phyloP scores from a whole-genome alignment of 1,284 basidiomycete genomes.

The Pterula multifida region DNA sequence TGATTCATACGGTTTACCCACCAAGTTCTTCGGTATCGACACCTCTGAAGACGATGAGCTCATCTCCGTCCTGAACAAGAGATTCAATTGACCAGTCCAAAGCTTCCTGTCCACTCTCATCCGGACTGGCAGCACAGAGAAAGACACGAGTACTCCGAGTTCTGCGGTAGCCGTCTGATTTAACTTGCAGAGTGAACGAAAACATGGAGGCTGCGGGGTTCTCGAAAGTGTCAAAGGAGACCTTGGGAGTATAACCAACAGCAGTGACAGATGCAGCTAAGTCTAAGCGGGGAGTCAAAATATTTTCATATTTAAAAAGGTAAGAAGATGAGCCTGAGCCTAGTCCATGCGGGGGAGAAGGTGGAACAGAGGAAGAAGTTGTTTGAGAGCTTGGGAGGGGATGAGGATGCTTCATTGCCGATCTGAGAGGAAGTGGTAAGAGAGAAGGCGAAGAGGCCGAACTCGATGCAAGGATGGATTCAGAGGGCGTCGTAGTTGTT shows the following conservation, averaged over 20 bases:
- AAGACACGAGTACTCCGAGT: slow-evolving; percentile 81
- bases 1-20: slow-evolving; percentile 23
- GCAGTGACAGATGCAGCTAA: slow-evolving; percentile 18
- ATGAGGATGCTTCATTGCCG: slow-evolving; percentile 36
- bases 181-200: slow-evolving; percentile 69
- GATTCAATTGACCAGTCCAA: slow-evolving; percentile 84
- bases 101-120: slow-evolving; percentile 78
- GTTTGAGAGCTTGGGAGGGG: slow-evolving; percentile 13
- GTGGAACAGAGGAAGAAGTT: slow-evolving; percentile 13
- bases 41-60: slow-evolving; percentile 86
- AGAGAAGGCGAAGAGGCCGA: not conserved
- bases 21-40: slow-evolving; percentile 74
- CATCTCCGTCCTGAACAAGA: slow-evolving; percentile 87
- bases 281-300: not conserved
- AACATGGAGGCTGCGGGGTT: slow-evolving; percentile 63
- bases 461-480: not conserved
- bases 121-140: slow-evolving; percentile 80
- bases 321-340: slow-evolving; percentile 13
- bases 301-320: slow-evolving; percentile 9
- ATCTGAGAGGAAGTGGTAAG: slow-evolving; percentile 22
- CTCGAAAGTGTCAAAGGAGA: slow-evolving; percentile 78
- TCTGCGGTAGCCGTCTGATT: slow-evolving; percentile 73
- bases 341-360: slow-evolving; percentile 10
- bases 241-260: slow-evolving; percentile 68
- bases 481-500: not conserved